Percentiles rank a stretch among this genome's conserved stretches.
phyloP scores from a whole-genome alignment of 208 protist genomes.

The Porcisia deanei region DNA sequence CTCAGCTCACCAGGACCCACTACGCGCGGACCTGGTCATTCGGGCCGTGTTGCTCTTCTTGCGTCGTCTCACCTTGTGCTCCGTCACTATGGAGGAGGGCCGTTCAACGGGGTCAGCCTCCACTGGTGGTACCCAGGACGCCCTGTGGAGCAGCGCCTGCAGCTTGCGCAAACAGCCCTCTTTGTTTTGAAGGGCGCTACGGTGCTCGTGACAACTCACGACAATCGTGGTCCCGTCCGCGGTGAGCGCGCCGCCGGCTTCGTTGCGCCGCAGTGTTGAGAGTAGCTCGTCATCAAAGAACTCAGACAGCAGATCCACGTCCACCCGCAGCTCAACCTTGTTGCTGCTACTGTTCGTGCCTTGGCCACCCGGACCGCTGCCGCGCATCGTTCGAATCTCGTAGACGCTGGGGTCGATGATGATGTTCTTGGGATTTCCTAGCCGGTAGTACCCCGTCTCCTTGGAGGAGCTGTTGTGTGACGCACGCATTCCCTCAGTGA shows the following conservation, averaged over 20 bases:
- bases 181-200: conserved; percentile 80
- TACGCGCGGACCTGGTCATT: conserved; percentile 48
- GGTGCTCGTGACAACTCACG: conserved; percentile 72
- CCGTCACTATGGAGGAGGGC: conserved; percentile 45
- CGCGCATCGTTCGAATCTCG: conserved; percentile 59
- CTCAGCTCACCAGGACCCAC: conserved; percentile 41
- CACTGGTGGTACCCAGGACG: conserved; percentile 79
- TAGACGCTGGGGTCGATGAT: conserved; percentile 48
- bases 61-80: conserved; percentile 49
- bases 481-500: conserved; percentile 6
- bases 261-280: conserved; percentile 34
- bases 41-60: conserved; percentile 53
- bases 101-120: conserved; percentile 54
- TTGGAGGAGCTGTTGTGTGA: conserved; percentile 73
- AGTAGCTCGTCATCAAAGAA: conserved; percentile 68
- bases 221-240: conserved; percentile 55
- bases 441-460: conserved; percentile 56
- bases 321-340: conserved; percentile 81
- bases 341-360: conserved; percentile 86
- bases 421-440: conserved; percentile 48
- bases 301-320: conserved; percentile 45
- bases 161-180: conserved; percentile 65
- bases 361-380: conserved; percentile 83
- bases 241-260: conserved; percentile 45
- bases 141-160: conserved; percentile 59